A percentile compares a stretch with the other conserved stretches of the same genome.
Conservation (phyloP, 208 protist species). For the Acanthamoeba lenticulata region DNA sequence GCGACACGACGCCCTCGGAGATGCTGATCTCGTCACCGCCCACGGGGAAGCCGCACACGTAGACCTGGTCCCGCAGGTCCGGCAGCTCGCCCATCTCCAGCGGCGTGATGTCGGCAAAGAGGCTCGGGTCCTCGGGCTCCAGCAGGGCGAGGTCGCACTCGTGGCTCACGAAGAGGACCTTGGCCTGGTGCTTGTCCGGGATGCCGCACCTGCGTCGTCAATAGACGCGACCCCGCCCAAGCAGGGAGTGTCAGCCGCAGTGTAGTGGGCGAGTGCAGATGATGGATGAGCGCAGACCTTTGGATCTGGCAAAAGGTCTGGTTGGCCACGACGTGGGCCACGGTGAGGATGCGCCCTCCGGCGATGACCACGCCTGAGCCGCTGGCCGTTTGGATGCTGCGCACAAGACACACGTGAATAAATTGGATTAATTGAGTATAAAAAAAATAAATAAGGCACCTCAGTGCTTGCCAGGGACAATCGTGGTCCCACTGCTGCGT, state of each 20-base stretch:
- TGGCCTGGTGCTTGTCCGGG: constrained; percentile 31
- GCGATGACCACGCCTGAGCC: constrained; percentile 43
- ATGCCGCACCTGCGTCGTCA: not conserved
- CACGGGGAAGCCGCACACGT: constrained; percentile 53
- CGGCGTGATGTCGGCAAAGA: not conserved
- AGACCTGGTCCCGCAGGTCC: constrained; percentile 9
- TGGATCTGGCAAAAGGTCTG: constrained; percentile 61
- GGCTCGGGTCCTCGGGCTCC: not conserved
- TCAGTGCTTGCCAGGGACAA: constrained; percentile 52
- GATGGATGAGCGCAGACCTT: not conserved
- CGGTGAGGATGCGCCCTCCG: constrained; percentile 54
- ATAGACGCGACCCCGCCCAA: not conserved
- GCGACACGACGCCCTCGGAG: constrained; percentile 68
- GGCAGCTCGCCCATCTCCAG: constrained; percentile 49
- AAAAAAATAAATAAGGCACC: not conserved
- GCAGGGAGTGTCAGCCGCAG: not conserved
- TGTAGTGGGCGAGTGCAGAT: not conserved
- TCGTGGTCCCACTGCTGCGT: constrained; percentile 37
- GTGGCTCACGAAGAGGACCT: constrained; percentile 59
- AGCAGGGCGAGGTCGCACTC: constrained; percentile 67
- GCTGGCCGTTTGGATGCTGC: not conserved
- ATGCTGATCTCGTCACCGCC: constrained; percentile 68
- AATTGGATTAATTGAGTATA: not conserved
- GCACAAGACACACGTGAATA: not conserved
- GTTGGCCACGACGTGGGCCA: constrained; percentile 62